phyloP scores from a whole-genome alignment of 768 basidiomycete genomes.

The Dentipellis fragilis region DNA sequence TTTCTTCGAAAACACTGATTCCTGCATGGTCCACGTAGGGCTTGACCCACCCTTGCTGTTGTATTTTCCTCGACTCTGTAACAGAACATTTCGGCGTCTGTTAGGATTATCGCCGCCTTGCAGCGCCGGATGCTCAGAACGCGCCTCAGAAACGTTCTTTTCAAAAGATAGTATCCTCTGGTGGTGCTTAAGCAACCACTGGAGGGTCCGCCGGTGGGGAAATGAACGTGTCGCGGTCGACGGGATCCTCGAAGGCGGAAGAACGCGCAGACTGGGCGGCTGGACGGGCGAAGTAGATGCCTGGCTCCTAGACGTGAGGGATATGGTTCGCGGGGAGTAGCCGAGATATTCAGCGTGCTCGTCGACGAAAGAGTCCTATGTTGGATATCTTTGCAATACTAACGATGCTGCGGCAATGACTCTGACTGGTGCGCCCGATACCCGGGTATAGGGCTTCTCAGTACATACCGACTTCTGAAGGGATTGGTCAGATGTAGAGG shows the following conservation, averaged over 20 bases:
- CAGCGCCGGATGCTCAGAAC: conserved; percentile 22
- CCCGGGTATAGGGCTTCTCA: no score
- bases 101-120: conserved; percentile 17
- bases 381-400: no score
- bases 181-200: conserved; percentile 15
- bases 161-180: conserved; percentile 22
- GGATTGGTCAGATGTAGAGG: no score
- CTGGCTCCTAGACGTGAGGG: background rate
- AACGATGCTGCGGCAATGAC: no score
- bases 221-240: conserved; percentile 7
- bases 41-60: conserved; percentile 52
- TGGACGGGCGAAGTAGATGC: background rate
- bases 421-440: no score
- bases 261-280: background rate
- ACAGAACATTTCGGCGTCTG: conserved; percentile 39
- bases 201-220: conserved; percentile 1
- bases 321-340: background rate
- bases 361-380: no score
- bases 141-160: conserved; percentile 15
- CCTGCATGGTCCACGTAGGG: conserved; percentile 31
- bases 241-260: conserved; percentile 16
- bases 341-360: background rate
- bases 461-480: no score
- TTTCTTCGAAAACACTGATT: background rate
- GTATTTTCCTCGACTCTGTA: conserved; percentile 50